These are phyloP conservation scores for Yamadazyma epiphylla DNA, from an alignment of 1,139 yeast species.

Conservation along the genomic window DNA sequence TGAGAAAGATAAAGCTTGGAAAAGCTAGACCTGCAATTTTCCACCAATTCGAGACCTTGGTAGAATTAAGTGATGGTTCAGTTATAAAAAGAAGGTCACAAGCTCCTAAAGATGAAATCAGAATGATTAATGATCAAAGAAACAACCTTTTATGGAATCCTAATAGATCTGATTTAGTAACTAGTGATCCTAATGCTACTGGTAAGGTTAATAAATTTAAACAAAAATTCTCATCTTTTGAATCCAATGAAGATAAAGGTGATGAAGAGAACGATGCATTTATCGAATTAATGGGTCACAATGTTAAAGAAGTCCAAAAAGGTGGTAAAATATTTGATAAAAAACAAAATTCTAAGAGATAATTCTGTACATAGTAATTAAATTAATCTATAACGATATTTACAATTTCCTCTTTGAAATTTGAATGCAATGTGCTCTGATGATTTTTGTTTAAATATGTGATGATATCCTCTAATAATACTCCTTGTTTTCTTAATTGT, in stretches of 20 bases:
- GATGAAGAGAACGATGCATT: slow-evolving; percentile 42
- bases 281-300: slow-evolving; percentile 59
- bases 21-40: slow-evolving; percentile 91
- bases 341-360: slow-evolving; percentile 33
- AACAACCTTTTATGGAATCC: slow-evolving; percentile 87
- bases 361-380: slow-evolving; percentile 15
- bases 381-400: too few species aligned
- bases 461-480: slow-evolving; percentile 20
- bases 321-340: slow-evolving; percentile 61
- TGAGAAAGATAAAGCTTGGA: slow-evolving; percentile 59
- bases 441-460: slow-evolving; percentile 1
- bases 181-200: slow-evolving; percentile 75
- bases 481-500: slow-evolving; percentile 30
- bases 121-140: slow-evolving; percentile 87
- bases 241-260: slow-evolving; percentile 5
- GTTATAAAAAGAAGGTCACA: slow-evolving; percentile 80
- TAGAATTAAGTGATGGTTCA: slow-evolving; percentile 91
- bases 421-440: too few species aligned
- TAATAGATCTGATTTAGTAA: slow-evolving; percentile 69
- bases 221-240: slow-evolving; percentile 63
- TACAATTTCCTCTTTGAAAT: slow-evolving; percentile 1
- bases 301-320: slow-evolving; percentile 57
- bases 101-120: slow-evolving; percentile 81
- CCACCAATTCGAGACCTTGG: slow-evolving; percentile 80
- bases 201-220: slow-evolving; percentile 85